These are phyloP conservation scores for Tylopilus plumbeoviolaceoides DNA, from an alignment of 768 basidiomycete species.

Conservation along the genomic window DNA sequence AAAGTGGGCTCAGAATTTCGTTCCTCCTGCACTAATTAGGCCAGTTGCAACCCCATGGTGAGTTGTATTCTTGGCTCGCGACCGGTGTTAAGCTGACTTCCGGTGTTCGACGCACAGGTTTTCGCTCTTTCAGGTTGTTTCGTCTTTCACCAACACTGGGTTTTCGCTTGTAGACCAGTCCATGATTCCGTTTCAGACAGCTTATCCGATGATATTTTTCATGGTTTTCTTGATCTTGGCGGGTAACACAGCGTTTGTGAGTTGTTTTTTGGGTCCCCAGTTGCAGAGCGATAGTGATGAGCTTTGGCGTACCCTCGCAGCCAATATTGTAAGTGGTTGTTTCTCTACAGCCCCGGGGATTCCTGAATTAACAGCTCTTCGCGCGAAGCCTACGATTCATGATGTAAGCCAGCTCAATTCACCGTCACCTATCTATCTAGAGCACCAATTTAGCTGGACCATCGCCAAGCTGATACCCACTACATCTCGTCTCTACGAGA, in stretches of 20 bases:
- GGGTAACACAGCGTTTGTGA: constrained; percentile 90
- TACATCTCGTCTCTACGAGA: constrained; percentile 64
- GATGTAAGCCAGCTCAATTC: constrained; percentile 54
- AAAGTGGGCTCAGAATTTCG: constrained; percentile 59
- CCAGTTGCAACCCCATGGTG: constrained; percentile 65
- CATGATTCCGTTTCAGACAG: constrained; percentile 87
- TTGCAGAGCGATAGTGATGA: neutral
- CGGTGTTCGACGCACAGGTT: constrained; percentile 49
- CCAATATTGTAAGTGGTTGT: constrained; percentile 72
- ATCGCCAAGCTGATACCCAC: constrained; percentile 57
- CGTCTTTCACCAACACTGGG: constrained; percentile 87
- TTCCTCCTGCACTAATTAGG: constrained; percentile 53
- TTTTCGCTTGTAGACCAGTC: constrained; percentile 84
- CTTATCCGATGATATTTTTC: constrained; percentile 74
- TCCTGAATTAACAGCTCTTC: neutral
- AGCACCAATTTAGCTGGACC: constrained; percentile 56
- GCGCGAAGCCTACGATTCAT: constrained; percentile 63
- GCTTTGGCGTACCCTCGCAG: constrained; percentile 25
- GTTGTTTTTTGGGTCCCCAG: constrained; percentile 31
- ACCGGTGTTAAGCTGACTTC: neutral
- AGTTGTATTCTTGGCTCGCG: constrained; percentile 4
- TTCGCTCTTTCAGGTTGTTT: constrained; percentile 78
- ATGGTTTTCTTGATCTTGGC: constrained; percentile 77
- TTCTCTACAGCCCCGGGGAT: neutral
- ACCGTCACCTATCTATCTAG: neutral